Percentiles rank a stretch among this genome's conserved stretches.
These are phyloP conservation scores for Aspergillus cavernicola DNA, from an alignment of 495 filamentous ascomycete genomes.

Conservation along the genomic window DNA sequence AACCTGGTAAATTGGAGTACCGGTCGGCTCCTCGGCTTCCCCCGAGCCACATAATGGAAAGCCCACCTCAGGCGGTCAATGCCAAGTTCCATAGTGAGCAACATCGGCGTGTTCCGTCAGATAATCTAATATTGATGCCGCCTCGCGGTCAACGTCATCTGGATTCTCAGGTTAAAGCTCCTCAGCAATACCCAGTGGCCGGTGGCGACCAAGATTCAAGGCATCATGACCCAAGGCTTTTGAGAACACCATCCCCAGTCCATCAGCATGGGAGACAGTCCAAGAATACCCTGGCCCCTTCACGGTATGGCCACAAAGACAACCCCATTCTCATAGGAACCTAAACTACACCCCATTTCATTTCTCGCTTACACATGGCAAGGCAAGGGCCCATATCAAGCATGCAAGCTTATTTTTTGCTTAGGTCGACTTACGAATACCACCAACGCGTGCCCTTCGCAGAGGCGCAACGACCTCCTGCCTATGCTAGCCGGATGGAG, in stretches of 20 bases:
- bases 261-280: conserved; percentile 9
- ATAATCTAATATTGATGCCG: conserved; percentile 10
- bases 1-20: conserved; percentile 24
- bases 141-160: conserved; percentile 13
- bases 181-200: conserved; percentile 11
- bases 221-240: conserved; percentile 2
- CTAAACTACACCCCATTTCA: background rate
- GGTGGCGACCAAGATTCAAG: background rate
- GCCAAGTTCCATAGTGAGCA: conserved; percentile 14
- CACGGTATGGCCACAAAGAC: conserved; percentile 21
- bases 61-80: conserved; percentile 15
- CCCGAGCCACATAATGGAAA: conserved; percentile 12
- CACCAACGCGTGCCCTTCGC: background rate
- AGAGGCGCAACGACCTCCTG: conserved; percentile 24
- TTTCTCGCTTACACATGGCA: background rate
- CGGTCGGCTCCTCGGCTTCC: conserved; percentile 16
- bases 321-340: background rate
- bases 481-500: conserved; percentile 26
- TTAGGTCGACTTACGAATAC: conserved; percentile 6
- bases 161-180: conserved; percentile 10
- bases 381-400: background rate
- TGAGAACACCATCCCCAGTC: background rate
- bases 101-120: conserved; percentile 14
- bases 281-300: conserved; percentile 2
- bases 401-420: conserved; percentile 3